Base-by-base conservation (phyloP, 306 rosid genomes). In the Cicer judaicum region DNA sequence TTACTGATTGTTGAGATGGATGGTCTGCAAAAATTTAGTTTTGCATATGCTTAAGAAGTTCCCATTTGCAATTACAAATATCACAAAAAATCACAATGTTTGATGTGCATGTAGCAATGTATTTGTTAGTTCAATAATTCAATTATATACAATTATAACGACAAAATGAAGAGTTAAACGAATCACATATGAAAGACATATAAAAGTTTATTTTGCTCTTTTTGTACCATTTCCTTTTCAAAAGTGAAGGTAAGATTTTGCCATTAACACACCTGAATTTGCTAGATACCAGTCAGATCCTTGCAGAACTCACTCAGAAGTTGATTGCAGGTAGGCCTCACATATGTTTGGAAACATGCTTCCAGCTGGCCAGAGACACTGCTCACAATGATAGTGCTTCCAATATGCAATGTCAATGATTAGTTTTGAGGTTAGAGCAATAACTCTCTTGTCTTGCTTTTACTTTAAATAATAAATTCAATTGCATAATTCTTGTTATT, bases 231-330 rank as follows among this genome's bases (percentile, higher is more conserved):
- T 70, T 78, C 72, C 75, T 66, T 63, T 13, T 65, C 36, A 7
- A 4, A 70, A 76, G 59, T 69, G 54, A 76, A 54, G 40, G 78
- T 1, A 70, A 72, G 67, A 63, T 42, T 64, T 72, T 84, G 50
- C 53, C 64, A 60, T 46, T 78, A 75, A 84, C 85, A 71, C 76
- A 92, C 98, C 98, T 92, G 94, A 89, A 84, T 87, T 92, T 92
- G 98, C 82, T 90, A 92, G 79, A 92, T 92, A 61, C 98, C 98
- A 38, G 98, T 92, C 75, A 92, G 87, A 82, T 89, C 91, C 91
- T 88, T 90, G 89, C 96, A 93, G 89, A 90, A 90, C 43, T 90
- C 95, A 84, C 89, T 93, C 71, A 93, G 88, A 38, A 47, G 83
- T 40, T 90, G 92, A 85, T 89, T 90, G 88, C 87, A 93, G 39